These are phyloP conservation scores for Prunus mira DNA, from an alignment of 306 rosid species.

Conservation along the genomic window DNA sequence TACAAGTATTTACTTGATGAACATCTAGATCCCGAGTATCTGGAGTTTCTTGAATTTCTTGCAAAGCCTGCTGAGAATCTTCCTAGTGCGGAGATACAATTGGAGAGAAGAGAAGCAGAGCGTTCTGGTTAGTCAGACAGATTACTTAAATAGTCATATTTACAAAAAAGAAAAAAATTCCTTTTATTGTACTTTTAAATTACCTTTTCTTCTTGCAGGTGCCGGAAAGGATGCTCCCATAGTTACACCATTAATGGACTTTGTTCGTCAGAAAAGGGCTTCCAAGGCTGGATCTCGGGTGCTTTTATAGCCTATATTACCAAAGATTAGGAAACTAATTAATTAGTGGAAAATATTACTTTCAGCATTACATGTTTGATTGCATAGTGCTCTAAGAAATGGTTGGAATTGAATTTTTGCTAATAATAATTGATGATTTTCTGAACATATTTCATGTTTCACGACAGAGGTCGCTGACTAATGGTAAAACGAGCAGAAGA, in stretches of 20 bases:
- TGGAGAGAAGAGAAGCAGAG: constrained; percentile 78
- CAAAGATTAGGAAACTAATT: neutral
- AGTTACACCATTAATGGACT: constrained; percentile 79
- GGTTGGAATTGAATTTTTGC: neutral
- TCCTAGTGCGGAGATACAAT: constrained; percentile 77
- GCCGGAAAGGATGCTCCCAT: constrained; percentile 54
- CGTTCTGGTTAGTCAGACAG: constrained; percentile 55
- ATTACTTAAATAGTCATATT: neutral
- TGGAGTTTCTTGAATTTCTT: constrained; percentile 65
- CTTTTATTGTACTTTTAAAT: neutral
- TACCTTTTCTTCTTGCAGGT: constrained; percentile 35
- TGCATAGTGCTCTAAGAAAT: neutral
- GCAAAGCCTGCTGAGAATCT: constrained; percentile 75
- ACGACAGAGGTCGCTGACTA: constrained; percentile 44
- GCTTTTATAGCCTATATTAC: constrained; percentile 7
- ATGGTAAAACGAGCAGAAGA: constrained; percentile 61
- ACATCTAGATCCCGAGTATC: constrained; percentile 69
- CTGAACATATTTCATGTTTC: constrained; percentile 3
- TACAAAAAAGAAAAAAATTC: neutral
- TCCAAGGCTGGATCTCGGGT: constrained; percentile 70
- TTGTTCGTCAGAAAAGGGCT: constrained; percentile 78
- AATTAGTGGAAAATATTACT: neutral
- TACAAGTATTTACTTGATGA: constrained; percentile 40
- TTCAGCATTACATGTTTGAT: neutral
- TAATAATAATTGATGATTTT: neutral